Evolutionary conservation across 768 basidiomycete genomes (phyloP).

Genomic region (Saitozyma sp.): DNA sequence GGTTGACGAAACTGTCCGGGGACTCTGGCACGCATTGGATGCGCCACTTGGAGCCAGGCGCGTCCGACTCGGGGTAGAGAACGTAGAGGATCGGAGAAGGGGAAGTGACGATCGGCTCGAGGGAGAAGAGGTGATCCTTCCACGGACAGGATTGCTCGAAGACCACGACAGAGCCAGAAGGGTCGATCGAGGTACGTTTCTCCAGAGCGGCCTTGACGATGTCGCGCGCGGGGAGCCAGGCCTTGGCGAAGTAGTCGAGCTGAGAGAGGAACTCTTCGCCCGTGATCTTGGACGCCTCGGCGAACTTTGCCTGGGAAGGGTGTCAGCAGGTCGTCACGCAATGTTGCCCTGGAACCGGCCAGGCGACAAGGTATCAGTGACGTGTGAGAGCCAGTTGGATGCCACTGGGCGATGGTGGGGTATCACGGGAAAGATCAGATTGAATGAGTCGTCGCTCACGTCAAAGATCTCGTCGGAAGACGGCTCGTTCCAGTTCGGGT

Average conservation of each 20-base stretch:
- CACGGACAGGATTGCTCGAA: constrained; percentile 60
- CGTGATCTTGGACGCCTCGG: constrained; percentile 73
- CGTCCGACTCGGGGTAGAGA: constrained; percentile 77
- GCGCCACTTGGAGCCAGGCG: constrained; percentile 69
- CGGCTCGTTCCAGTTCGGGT: constrained; percentile 88
- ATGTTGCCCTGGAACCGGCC: background rate
- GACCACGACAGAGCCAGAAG: constrained; percentile 73
- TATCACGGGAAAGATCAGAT: no score
- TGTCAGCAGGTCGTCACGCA: background rate
- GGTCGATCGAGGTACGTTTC: constrained; percentile 63
- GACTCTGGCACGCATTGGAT: constrained; percentile 85
- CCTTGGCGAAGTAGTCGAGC: constrained; percentile 77
- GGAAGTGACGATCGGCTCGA: constrained; percentile 63
- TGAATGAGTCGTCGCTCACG: constrained; percentile 57
- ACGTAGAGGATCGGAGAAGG: constrained; percentile 72
- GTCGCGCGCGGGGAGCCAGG: constrained; percentile 90
- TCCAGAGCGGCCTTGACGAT: constrained; percentile 66
- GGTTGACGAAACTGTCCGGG: constrained; percentile 80
- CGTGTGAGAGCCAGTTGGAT: background rate
- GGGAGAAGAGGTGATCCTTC: constrained; percentile 86
- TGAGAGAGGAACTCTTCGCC: constrained; percentile 80
- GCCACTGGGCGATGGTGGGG: background rate
- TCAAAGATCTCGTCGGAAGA: constrained; percentile 67
- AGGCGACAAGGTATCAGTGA: constrained; percentile 2
- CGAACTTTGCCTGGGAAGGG: constrained; percentile 63